Evolutionary conservation across 2,329 filamentous ascomycete genomes (phyloP).

Genomic region (Tolypocladium inflatum): DNA sequence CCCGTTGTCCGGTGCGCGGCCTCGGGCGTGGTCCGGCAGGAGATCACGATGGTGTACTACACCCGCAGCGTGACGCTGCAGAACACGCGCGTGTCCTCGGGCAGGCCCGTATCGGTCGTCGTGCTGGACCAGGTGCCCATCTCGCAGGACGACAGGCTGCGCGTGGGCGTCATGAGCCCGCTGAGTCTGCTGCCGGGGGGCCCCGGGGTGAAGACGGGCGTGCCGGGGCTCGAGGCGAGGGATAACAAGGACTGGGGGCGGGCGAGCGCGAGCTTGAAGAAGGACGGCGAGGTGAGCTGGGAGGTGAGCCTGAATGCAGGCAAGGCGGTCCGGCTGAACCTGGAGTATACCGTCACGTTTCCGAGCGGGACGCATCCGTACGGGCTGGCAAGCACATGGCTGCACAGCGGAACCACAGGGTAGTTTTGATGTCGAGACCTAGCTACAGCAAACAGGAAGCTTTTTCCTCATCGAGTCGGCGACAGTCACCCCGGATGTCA

Average conservation of each 20-base stretch:
- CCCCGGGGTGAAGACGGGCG: slow-evolving; percentile 22
- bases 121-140: slow-evolving; percentile 50
- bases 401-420: too few species aligned
- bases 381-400: too few species aligned
- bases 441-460: too few species aligned
- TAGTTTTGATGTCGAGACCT: too few species aligned
- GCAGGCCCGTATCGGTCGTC: slow-evolving; percentile 30
- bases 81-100: slow-evolving; percentile 32
- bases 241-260: slow-evolving; percentile 34
- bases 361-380: slow-evolving; percentile 32
- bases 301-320: slow-evolving; percentile 44
- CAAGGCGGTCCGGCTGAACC: slow-evolving; percentile 38
- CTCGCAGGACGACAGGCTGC: slow-evolving; percentile 45
- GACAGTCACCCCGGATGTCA: too few species aligned
- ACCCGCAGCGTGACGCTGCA: slow-evolving; percentile 33
- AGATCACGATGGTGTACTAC: slow-evolving; percentile 34
- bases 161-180: slow-evolving; percentile 37
- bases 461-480: too few species aligned
- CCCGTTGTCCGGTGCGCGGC: slow-evolving; percentile 40
- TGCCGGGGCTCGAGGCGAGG: slow-evolving; percentile 11
- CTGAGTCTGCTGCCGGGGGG: slow-evolving; percentile 31
- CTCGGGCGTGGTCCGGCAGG: slow-evolving; percentile 39
- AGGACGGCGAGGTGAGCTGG: slow-evolving; percentile 47
- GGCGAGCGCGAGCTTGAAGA: slow-evolving; percentile 38
- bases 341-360: slow-evolving; percentile 50